Percentiles rank a stretch among this genome's conserved stretches.
Conservation (phyloP, 768 basidiomycete species). For the Termitomyces sp. region DNA sequence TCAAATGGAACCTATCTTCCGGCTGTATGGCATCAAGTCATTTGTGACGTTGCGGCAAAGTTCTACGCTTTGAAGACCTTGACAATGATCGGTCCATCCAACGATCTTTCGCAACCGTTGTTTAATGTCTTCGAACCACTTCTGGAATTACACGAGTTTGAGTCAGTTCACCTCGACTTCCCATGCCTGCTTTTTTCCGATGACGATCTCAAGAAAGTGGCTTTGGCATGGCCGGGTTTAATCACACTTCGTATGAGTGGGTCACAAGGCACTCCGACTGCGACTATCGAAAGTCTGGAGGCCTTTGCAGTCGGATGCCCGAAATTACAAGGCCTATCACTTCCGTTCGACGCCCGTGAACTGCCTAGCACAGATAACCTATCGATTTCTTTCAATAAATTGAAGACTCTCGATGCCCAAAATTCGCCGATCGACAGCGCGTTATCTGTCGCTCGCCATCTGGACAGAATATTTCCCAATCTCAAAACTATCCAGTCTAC, state of each 20-base stretch:
- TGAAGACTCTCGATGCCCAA: constrained; percentile 5
- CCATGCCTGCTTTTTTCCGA: constrained; percentile 5
- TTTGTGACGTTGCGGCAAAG: neutral
- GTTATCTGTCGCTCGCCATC: constrained; percentile 1
- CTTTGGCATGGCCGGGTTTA: constrained; percentile 1
- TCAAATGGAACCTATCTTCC: neutral
- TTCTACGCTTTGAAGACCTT: constrained; percentile 2
- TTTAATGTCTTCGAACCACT: constrained; percentile 7
- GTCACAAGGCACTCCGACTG: constrained; percentile 1
- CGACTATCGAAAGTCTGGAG: constrained; percentile 1
- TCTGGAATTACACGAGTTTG: constrained; percentile 2
- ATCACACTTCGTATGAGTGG: neutral
- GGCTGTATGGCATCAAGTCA: neutral
- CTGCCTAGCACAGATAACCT: neutral
- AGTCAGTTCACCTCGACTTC: constrained; percentile 1
- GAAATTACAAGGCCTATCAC: constrained; percentile 5
- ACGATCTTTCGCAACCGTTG: neutral
- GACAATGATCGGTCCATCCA: neutral
- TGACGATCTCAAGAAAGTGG: constrained; percentile 2
- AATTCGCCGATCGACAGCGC: neutral
- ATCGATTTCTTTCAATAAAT: neutral
- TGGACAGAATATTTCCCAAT: constrained; percentile 7
- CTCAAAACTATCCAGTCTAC: neutral
- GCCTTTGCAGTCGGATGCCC: constrained; percentile 1
- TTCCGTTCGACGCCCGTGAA: constrained; percentile 1